Percentiles rank a stretch among this genome's conserved stretches.
phyloP scores from a whole-genome alignment of 768 basidiomycete species.

The Rhodosporidiobolus odoratus region DNA sequence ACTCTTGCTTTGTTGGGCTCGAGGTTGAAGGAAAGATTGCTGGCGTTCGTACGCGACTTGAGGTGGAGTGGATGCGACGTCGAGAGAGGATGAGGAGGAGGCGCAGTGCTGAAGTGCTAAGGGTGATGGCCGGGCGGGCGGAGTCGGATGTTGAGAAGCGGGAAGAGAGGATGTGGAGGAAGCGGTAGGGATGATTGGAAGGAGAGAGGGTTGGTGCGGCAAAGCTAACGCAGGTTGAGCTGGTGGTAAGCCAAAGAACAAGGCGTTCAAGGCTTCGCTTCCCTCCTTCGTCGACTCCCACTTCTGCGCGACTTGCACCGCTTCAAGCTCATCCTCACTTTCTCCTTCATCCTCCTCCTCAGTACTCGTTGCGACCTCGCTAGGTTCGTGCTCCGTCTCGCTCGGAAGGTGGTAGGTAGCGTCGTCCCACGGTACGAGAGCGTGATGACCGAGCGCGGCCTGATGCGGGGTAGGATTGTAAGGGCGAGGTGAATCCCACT shows the following conservation, averaged over 20 bases:
- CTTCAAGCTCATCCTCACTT: no score
- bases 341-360: conserved; percentile 8
- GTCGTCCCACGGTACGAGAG: conserved; percentile 4
- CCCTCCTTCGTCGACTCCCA: conserved; percentile 34
- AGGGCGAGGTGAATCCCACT: not conserved
- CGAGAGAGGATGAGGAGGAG: not conserved
- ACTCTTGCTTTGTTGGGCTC: conserved; percentile 12
- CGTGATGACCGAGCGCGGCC: not conserved
- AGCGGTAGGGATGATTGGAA: not conserved
- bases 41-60: conserved; percentile 33
- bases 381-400: conserved; percentile 19
- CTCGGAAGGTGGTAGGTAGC: conserved; percentile 20
- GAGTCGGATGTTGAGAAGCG: not conserved
- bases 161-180: conserved; percentile 1
- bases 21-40: conserved; percentile 32
- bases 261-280: conserved; percentile 32
- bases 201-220: not conserved
- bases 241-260: conserved; percentile 37
- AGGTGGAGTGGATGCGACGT: conserved; percentile 24
- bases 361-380: conserved; percentile 18
- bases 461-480: not conserved
- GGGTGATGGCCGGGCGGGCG: not conserved
- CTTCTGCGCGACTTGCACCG: no score
- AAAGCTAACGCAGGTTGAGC: not conserved
- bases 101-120: not conserved